Conservation (phyloP, 1,284 basidiomycete species). For the Mycena citricolor region DNA sequence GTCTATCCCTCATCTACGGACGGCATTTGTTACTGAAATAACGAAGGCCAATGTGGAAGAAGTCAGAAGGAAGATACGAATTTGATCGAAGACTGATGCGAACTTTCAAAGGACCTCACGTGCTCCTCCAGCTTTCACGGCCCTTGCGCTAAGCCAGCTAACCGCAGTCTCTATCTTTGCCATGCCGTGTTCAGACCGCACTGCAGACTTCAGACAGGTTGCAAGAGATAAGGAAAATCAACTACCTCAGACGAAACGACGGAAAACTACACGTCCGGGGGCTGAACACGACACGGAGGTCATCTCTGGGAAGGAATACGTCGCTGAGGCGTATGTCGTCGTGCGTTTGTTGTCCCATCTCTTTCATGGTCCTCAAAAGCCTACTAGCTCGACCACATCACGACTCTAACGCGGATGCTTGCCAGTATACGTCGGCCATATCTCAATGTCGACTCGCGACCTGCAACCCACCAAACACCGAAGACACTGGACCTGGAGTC, state of each 20-base stretch:
- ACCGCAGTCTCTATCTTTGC: neutral
- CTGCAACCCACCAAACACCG: slow-evolving; percentile 47
- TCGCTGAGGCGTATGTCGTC: slow-evolving; percentile 71
- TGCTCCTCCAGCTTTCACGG: neutral
- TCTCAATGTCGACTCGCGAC: slow-evolving; percentile 69
- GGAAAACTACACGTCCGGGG: slow-evolving; percentile 38
- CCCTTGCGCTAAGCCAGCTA: neutral
- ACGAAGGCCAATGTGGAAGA: slow-evolving; percentile 3
- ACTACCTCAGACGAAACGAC: slow-evolving; percentile 49
- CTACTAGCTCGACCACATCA: slow-evolving; percentile 67
- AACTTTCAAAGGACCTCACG: too few species aligned
- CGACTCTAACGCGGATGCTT: slow-evolving; percentile 69
- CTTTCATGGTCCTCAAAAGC: slow-evolving; percentile 12
- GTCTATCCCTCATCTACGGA: slow-evolving; percentile 27
- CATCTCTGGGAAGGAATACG: slow-evolving; percentile 61
- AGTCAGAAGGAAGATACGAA: slow-evolving; percentile 4
- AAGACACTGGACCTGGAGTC: slow-evolving; percentile 57
- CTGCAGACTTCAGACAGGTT: slow-evolving; percentile 56
- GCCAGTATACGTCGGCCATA: slow-evolving; percentile 73
- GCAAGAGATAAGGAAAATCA: slow-evolving; percentile 47
- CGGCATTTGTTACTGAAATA: neutral
- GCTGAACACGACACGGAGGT: slow-evolving; percentile 22
- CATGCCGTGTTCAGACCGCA: slow-evolving; percentile 57
- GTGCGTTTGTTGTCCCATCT: slow-evolving; percentile 43
- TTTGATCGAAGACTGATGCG: slow-evolving; percentile 2